phyloP scores from a whole-genome alignment of 108 stramenopile species.

The Discostella stelligeroides region DNA sequence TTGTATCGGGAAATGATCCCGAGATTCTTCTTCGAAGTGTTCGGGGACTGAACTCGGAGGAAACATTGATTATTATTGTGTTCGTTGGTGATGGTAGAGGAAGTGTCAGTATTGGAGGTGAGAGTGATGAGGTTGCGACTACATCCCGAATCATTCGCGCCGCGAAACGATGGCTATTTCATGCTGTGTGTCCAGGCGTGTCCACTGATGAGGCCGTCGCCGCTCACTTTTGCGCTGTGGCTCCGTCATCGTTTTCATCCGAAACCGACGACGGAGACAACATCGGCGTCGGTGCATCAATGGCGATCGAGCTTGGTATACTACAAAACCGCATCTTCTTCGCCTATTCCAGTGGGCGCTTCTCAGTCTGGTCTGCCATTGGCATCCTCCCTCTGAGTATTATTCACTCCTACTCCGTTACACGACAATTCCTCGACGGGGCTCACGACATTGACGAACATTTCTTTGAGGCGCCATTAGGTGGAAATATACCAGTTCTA shows the following conservation, averaged over 20 bases:
- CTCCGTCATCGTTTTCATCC: slow-evolving; percentile 25
- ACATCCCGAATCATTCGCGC: slow-evolving; percentile 87
- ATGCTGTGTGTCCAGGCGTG: slow-evolving; percentile 31
- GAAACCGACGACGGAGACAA: slow-evolving; percentile 4
- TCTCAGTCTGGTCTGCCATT: slow-evolving; percentile 82
- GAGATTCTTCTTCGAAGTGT: slow-evolving; percentile 88
- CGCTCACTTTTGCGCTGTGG: slow-evolving; percentile 89
- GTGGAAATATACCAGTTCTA: slow-evolving; percentile 95
- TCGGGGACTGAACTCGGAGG: slow-evolving; percentile 71
- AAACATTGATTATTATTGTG: slow-evolving; percentile 72
- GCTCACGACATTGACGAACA: slow-evolving; percentile 98
- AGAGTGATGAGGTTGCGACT: slow-evolving; percentile 64
- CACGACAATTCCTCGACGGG: slow-evolving; percentile 87
- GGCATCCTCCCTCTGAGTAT: slow-evolving; percentile 91
- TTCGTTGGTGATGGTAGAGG: slow-evolving; percentile 7
- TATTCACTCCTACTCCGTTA: slow-evolving; percentile 85
- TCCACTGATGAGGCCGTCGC: slow-evolving; percentile 60
- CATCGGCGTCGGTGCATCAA: too few relatives aligned
- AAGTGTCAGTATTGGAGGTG: too few relatives aligned
- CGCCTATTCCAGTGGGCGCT: slow-evolving; percentile 96
- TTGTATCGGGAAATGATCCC: slow-evolving; percentile 97
- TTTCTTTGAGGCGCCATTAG: slow-evolving; percentile 92
- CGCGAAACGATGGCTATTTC: slow-evolving; percentile 72
- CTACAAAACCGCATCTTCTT: slow-evolving; percentile 84
- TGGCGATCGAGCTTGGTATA: slow-evolving; percentile 73